These are phyloP conservation scores for Flaveria trinervia DNA, from an alignment of 129 eudicot genomes.

Conservation along the genomic window DNA sequence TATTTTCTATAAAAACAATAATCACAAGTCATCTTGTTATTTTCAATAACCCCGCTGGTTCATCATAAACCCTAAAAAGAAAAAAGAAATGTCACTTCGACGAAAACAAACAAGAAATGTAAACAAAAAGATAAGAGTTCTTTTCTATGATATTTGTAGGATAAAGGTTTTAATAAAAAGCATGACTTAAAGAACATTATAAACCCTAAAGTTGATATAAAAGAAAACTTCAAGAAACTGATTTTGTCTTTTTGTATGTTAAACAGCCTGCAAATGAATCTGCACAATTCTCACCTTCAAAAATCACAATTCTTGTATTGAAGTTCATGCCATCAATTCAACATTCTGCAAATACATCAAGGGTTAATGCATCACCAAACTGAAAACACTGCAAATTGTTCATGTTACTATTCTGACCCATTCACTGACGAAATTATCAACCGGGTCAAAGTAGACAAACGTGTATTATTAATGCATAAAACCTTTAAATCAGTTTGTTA, in stretches of 20 bases:
- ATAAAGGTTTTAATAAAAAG: background rate
- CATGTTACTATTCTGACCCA: background rate
- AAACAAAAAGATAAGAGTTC: background rate
- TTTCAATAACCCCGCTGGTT: background rate
- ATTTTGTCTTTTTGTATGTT: conserved; percentile 2
- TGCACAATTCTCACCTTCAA: conserved; percentile 29
- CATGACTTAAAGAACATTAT: conserved; percentile 13
- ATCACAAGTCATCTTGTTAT: background rate
- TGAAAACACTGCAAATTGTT: background rate
- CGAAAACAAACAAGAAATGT: too few species aligned
- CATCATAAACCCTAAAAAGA: too few species aligned
- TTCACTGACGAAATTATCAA: background rate
- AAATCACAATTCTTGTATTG: background rate
- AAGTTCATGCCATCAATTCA: conserved; percentile 33
- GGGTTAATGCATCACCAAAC: conserved; percentile 17
- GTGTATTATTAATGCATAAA: background rate
- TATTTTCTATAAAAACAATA: background rate
- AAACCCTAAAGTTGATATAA: background rate
- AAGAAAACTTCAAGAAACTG: conserved; percentile 7
- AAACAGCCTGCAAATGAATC: conserved; percentile 21
- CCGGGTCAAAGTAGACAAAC: background rate
- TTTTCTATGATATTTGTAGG: conserved; percentile 15
- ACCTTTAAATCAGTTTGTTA: background rate
- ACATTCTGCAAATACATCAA: conserved; percentile 33
- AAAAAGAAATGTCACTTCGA: too few species aligned